Evolutionary conservation across 345 rosid genomes (phyloP).

Genomic region (Gossypium turneri): DNA sequence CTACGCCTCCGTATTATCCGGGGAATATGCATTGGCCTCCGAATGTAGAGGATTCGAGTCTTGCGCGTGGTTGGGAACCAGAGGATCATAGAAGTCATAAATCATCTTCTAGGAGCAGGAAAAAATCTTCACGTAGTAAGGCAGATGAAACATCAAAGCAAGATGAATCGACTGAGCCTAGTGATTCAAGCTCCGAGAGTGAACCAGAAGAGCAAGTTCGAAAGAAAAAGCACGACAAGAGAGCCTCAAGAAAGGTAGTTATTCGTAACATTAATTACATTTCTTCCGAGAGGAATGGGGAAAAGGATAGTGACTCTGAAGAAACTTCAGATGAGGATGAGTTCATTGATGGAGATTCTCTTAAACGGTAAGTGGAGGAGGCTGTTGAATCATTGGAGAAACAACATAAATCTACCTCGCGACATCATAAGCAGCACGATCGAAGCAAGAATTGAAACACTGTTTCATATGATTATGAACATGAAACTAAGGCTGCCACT

Average conservation of each 20-base stretch:
- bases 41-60: conserved; percentile 46
- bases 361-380: conserved; percentile 76
- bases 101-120: conserved; percentile 59
- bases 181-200: conserved; percentile 43
- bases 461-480: conserved; percentile 31
- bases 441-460: conserved; percentile 26
- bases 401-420: conserved; percentile 54
- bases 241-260: conserved; percentile 68
- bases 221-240: conserved; percentile 61
- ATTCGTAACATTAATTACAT: conserved; percentile 94
- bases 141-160: conserved; percentile 7
- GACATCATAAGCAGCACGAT: conserved; percentile 46
- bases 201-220: conserved; percentile 36
- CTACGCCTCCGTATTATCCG: conserved; percentile 59
- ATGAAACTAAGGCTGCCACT: conserved; percentile 15
- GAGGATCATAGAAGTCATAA: conserved; percentile 36
- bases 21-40: conserved; percentile 78
- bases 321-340: conserved; percentile 61
- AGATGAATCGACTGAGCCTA: conserved; percentile 40
- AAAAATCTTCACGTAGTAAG: conserved; percentile 39
- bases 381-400: conserved; percentile 74
- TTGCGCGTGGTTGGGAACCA: conserved; percentile 36
- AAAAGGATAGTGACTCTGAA: conserved; percentile 45
- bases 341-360: conserved; percentile 54
- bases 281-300: conserved; percentile 72